Percentiles rank a stretch among this genome's conserved stretches.
These are phyloP conservation scores for Stachybotrys chartarum DNA, from an alignment of 2,329 filamentous ascomycete genomes.

Conservation along the genomic window DNA sequence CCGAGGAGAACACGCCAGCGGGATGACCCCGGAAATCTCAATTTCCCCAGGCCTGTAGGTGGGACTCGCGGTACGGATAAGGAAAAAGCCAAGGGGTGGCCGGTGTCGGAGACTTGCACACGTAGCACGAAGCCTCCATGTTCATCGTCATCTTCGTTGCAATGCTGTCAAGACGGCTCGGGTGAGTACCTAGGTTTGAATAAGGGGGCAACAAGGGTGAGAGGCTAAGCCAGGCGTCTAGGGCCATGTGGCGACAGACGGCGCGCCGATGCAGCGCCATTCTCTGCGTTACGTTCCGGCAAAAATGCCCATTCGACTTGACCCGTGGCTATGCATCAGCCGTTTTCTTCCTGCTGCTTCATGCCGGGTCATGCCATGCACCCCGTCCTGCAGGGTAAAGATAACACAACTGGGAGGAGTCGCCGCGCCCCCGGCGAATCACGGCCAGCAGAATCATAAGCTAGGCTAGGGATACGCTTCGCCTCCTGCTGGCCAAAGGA, in stretches of 20 bases:
- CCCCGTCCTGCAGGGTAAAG: background rate
- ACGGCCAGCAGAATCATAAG: background rate
- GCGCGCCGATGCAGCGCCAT: background rate
- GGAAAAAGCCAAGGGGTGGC: background rate
- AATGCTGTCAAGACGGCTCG: no score
- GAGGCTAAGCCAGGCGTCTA: background rate
- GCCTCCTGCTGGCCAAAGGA: background rate
- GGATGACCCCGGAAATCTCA: background rate
- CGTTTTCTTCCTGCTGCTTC: background rate
- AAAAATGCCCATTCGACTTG: no score
- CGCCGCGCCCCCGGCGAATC: background rate
- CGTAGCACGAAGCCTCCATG: no score
- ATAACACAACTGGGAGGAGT: background rate
- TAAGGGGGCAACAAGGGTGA: no score
- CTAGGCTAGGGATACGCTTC: background rate
- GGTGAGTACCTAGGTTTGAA: no score
- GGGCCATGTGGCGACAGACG: background rate
- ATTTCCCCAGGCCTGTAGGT: background rate
- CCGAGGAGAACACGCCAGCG: background rate
- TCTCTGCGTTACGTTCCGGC: background rate
- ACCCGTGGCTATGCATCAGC: background rate
- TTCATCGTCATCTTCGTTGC: no score
- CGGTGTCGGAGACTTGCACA: background rate
- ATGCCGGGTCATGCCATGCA: background rate
- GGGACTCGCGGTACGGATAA: background rate